Evolutionary conservation across 2,329 filamentous ascomycete species (phyloP).

Genomic region (Colletotrichum shisoi): DNA sequence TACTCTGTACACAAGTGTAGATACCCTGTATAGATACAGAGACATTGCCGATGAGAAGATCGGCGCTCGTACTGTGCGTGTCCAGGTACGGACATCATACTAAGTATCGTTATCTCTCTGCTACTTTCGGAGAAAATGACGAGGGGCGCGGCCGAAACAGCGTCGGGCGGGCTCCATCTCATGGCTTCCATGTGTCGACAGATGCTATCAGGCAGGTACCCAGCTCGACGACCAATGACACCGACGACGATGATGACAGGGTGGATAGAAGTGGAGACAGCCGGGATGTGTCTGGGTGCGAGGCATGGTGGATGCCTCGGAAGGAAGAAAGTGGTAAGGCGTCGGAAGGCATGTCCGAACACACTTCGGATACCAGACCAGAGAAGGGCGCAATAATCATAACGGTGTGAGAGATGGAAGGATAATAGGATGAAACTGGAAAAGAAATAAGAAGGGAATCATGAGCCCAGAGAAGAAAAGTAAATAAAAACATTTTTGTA

Average conservation of each 20-base stretch:
- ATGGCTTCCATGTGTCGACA: constrained; percentile 33
- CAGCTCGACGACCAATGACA: background rate
- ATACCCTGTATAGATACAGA: too few species aligned
- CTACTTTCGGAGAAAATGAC: constrained; percentile 5
- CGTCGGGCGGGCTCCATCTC: constrained; percentile 24
- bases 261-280: constrained; percentile 9
- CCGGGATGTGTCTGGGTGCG: background rate
- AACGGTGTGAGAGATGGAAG: too few species aligned
- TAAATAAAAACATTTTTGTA: too few species aligned
- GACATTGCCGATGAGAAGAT: too few species aligned
- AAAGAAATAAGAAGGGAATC: too few species aligned
- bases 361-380: too few species aligned
- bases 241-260: background rate
- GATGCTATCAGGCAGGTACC: constrained; percentile 30
- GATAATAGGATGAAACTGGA: too few species aligned
- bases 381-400: background rate
- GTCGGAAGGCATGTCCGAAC: constrained; percentile 13
- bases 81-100: too few species aligned
- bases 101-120: background rate
- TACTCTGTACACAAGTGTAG: too few species aligned
- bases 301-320: constrained; percentile 19
- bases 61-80: constrained; percentile 5
- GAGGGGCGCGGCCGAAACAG: constrained; percentile 11
- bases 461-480: too few species aligned
- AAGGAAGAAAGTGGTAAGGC: constrained; percentile 20